Percentiles rank a stretch among this genome's conserved stretches.
Conservation (phyloP, 768 basidiomycete species). For the Tulasnella sp. region DNA sequence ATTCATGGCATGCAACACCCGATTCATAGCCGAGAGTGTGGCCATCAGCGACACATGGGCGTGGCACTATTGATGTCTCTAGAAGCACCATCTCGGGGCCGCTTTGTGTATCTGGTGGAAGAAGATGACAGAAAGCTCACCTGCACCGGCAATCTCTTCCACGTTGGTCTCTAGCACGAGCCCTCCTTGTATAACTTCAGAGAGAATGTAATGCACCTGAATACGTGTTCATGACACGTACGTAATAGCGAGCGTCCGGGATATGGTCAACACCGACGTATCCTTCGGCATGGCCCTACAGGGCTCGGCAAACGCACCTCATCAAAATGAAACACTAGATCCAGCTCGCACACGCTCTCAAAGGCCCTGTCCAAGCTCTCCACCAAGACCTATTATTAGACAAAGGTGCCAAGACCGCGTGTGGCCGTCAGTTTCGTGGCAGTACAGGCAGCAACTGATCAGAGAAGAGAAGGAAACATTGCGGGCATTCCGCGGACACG, state of each 20-base stretch:
- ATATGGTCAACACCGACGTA: background rate
- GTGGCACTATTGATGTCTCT: no score
- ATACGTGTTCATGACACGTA: background rate
- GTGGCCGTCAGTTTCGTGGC: background rate
- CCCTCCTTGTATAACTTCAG: slow-evolving; percentile 96
- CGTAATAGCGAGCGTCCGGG: no score
- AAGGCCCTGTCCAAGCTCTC: slow-evolving; percentile 92
- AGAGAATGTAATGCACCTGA: slow-evolving; percentile 86
- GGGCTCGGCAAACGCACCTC: slow-evolving; percentile 50
- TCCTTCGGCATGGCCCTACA: background rate
- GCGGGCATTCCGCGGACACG: background rate
- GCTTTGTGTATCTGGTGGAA: background rate
- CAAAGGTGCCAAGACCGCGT: background rate
- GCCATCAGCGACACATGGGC: background rate
- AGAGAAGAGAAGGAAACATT: background rate
- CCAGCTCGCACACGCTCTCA: slow-evolving; percentile 96
- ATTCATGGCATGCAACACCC: no score
- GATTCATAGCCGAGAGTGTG: no score
- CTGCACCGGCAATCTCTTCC: slow-evolving; percentile 63
- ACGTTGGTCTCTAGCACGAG: slow-evolving; percentile 92
- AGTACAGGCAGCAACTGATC: background rate
- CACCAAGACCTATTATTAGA: slow-evolving; percentile 72
- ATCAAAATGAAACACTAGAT: slow-evolving; percentile 97
- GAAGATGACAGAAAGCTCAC: slow-evolving; percentile 35
- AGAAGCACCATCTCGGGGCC: no score